Evolutionary conservation across 768 basidiomycete species (phyloP).

Genomic region (Leccinum broughii): DNA sequence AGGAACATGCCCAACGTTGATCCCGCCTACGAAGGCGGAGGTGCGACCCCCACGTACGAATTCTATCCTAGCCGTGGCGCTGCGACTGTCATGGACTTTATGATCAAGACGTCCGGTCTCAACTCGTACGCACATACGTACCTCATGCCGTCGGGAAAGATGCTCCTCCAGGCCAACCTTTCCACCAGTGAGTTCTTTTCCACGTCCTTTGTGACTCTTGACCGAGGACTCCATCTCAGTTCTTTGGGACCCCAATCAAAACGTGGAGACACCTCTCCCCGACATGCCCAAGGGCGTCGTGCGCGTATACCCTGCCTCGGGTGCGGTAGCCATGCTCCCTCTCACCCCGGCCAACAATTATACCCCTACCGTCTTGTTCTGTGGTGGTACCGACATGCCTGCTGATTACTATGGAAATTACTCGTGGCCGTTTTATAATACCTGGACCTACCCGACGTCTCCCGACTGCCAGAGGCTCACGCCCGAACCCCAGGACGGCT

Average conservation of each 20-base stretch:
- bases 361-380: slow-evolving; percentile 82
- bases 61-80: slow-evolving; percentile 67
- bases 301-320: slow-evolving; percentile 89
- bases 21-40: slow-evolving; percentile 58
- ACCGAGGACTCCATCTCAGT: slow-evolving; percentile 33
- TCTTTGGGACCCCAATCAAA: slow-evolving; percentile 53
- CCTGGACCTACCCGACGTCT: slow-evolving; percentile 70
- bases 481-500: slow-evolving; percentile 77
- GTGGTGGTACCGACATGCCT: slow-evolving; percentile 83
- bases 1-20: slow-evolving; percentile 66
- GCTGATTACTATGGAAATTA: slow-evolving; percentile 77
- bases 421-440: slow-evolving; percentile 68
- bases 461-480: slow-evolving; percentile 80
- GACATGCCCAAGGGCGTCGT: slow-evolving; percentile 72
- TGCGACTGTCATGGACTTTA: slow-evolving; percentile 58
- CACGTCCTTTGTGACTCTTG: too few species aligned
- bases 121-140: slow-evolving; percentile 76
- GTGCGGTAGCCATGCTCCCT: slow-evolving; percentile 87
- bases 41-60: slow-evolving; percentile 77
- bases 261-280: slow-evolving; percentile 63
- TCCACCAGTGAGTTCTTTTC: slow-evolving; percentile 54
- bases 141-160: slow-evolving; percentile 69
- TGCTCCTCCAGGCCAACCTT: slow-evolving; percentile 80
- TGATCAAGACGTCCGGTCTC: slow-evolving; percentile 70
- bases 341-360: slow-evolving; percentile 89